phyloP scores from a whole-genome alignment of 768 basidiomycete species.

The Cystoderma amianthinum region DNA sequence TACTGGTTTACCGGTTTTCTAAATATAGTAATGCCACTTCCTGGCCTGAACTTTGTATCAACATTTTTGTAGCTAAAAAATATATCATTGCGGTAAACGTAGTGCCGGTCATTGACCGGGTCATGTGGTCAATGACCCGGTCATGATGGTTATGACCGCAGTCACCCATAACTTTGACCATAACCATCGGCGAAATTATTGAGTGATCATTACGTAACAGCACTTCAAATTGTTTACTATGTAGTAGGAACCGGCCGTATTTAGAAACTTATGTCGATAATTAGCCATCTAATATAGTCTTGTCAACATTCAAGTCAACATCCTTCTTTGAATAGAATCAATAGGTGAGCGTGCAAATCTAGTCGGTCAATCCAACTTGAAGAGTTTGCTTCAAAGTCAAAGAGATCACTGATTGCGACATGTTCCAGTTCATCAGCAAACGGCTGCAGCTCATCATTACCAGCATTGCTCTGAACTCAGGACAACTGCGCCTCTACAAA shows the following conservation, averaged over 20 bases:
- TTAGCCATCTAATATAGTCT: not conserved
- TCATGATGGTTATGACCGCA: not conserved
- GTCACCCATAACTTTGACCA: not conserved
- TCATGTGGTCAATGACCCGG: not conserved
- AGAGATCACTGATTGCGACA: not conserved
- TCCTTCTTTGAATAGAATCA: not conserved
- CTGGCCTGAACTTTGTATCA: no score
- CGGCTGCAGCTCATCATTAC: not conserved
- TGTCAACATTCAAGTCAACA: not conserved
- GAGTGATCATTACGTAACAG: not conserved
- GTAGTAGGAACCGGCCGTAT: not conserved
- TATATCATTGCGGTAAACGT: no score
- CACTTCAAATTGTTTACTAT: not conserved
- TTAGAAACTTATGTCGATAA: not conserved
- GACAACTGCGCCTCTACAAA: no score
- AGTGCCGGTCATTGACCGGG: no score
- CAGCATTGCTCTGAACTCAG: no score
- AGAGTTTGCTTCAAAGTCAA: not conserved
- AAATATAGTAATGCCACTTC: no score
- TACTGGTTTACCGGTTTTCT: no score
- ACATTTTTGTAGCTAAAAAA: no score
- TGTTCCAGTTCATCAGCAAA: not conserved
- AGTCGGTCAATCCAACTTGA: not conserved
- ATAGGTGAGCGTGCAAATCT: not conserved
- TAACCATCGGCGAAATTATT: not conserved